Evolutionary conservation across 2,329 filamentous ascomycete species (phyloP).

Genomic region (Elsinoe fawcettii): DNA sequence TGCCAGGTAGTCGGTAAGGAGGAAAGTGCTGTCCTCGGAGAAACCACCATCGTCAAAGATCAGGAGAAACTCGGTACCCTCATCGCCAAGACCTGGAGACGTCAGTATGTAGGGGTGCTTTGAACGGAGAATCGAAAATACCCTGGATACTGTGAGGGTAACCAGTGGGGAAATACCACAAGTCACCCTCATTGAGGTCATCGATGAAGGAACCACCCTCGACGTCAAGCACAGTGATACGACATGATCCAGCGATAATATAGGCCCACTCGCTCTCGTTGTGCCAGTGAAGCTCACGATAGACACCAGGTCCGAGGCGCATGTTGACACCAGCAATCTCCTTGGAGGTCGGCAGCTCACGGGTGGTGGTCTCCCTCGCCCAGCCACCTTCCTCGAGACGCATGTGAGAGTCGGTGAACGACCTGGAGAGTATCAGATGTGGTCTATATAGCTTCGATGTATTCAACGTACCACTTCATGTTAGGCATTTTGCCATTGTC

Average conservation of each 20-base stretch:
- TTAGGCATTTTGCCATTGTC: slow-evolving; percentile 64
- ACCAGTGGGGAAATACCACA: slow-evolving; percentile 76
- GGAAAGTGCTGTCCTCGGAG: slow-evolving; percentile 60
- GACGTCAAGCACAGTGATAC: slow-evolving; percentile 65
- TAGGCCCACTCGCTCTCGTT: slow-evolving; percentile 66
- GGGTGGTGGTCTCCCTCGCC: slow-evolving; percentile 64
- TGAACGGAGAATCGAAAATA: slow-evolving; percentile 49
- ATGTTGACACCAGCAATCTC: slow-evolving; percentile 72
- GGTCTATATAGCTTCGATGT: background rate
- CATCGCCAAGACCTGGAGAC: slow-evolving; percentile 45
- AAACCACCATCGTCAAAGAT: slow-evolving; percentile 55
- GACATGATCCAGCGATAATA: slow-evolving; percentile 47
- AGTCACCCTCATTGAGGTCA: slow-evolving; percentile 65
- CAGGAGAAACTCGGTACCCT: slow-evolving; percentile 53
- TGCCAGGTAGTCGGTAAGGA: slow-evolving; percentile 62
- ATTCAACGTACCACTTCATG: slow-evolving; percentile 55
- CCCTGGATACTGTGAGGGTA: slow-evolving; percentile 72
- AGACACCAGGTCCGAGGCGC: slow-evolving; percentile 64
- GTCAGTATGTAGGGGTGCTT: slow-evolving; percentile 51
- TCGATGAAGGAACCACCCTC: slow-evolving; percentile 72
- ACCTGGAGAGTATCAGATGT: slow-evolving; percentile 21
- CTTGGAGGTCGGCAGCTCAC: slow-evolving; percentile 57
- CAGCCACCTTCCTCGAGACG: slow-evolving; percentile 62
- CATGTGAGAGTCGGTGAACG: slow-evolving; percentile 40
- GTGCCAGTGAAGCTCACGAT: slow-evolving; percentile 74